Base-by-base conservation (phyloP, 208 protist species). In the Leishmania tropica region DNA sequence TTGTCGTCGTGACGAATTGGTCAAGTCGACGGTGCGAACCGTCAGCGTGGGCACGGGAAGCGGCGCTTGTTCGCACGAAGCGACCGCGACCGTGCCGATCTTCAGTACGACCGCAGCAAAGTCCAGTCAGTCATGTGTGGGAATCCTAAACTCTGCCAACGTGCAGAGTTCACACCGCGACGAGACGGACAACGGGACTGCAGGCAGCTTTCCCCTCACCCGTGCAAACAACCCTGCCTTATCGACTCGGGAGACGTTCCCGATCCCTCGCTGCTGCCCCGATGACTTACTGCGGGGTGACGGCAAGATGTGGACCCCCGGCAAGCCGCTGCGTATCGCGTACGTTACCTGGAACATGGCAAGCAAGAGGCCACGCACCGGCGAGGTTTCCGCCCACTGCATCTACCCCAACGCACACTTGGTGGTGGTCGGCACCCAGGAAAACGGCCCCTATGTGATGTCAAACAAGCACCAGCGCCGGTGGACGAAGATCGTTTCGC, bases 321-420 rank as follows among this genome's bases (percentile, higher is more conserved):
- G 92, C 6, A 90, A 92, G 78, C 87, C 91, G 42, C 84, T 98
- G 42, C 88, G 92, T n/a, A 83, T 98, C 31, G 77, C 90, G 1
- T 96, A 93, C 81, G 76, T 96, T 8, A 96, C 85, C 24, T 97
- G 93, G 92, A 97, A 97, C 82, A 95, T 97, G 91, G 93, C 85
- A 10, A 83, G 85, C 62, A 88, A 78, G 35, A 19, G 62, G 7
- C 88, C 95, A 42, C 67, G 85, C 47, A 87, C 88, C 75, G 58
- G 74, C 1, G 90, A 96, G 67, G 84, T 97, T 11, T 86, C 90
- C 4, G 70, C 75, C 1, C 84, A 87, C 67, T 97, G 93, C 62
- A 90, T 97, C 40, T 91, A 89, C 73, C 93, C 90, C 24, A 96
- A 96, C 81, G 95, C 92, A 4, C 95, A 97, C 77, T 78, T 97